Conservation (phyloP, 2,329 filamentous ascomycete genomes). For the Claviceps sp. region DNA sequence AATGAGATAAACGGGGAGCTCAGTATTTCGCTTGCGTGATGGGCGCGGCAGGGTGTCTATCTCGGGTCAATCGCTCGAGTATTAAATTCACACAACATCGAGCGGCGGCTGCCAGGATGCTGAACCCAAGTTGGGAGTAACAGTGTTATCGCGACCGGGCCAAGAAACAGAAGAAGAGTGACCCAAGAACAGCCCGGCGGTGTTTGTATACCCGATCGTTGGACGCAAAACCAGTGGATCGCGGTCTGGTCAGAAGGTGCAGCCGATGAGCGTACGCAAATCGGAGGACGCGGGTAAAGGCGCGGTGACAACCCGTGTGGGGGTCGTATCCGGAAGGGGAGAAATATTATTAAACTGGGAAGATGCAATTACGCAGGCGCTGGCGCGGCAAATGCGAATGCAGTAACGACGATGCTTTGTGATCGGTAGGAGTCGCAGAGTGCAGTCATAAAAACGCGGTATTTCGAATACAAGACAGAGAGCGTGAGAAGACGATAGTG, state of each 20-base stretch:
- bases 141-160: background rate
- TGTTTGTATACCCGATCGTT: background rate
- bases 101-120: constrained; percentile 3
- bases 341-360: background rate
- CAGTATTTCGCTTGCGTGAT: background rate
- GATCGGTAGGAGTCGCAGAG: no score
- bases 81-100: constrained; percentile 10
- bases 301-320: background rate
- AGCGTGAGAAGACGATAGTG: no score
- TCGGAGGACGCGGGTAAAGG: background rate
- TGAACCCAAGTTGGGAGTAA: background rate
- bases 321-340: background rate
- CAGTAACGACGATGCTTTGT: no score
- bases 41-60: constrained; percentile 8
- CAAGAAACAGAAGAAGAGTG: background rate
- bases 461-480: no score
- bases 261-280: background rate
- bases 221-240: background rate
- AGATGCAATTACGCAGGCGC: background rate
- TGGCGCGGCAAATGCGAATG: background rate
- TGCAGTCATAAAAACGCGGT: no score
- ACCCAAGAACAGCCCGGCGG: background rate
- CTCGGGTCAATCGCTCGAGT: constrained; percentile 7
- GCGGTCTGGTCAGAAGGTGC: background rate
- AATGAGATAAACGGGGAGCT: no score